A percentile compares a stretch with the other conserved stretches of the same genome.
phyloP scores from a whole-genome alignment of 2,329 filamentous ascomycete species.

The Penicillium sp. region DNA sequence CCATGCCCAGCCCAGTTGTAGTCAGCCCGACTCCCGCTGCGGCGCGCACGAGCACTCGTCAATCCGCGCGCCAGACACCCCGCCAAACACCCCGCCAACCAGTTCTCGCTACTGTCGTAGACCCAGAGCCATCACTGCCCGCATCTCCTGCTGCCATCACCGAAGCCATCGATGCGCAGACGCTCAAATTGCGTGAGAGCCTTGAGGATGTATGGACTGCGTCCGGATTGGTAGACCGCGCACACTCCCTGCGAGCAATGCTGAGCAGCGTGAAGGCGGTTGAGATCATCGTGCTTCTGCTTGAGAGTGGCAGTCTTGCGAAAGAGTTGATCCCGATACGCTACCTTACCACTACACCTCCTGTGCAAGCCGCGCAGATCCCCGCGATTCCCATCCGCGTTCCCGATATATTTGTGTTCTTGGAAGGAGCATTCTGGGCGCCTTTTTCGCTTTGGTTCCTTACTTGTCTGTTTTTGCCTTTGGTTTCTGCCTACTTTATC shows the following conservation, averaged over 20 bases:
- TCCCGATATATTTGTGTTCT: constrained; percentile 75
- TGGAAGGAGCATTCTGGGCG: constrained; percentile 79
- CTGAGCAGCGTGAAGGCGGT: constrained; percentile 69
- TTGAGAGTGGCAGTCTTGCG: constrained; percentile 70
- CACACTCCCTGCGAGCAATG: constrained; percentile 63
- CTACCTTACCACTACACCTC: constrained; percentile 70
- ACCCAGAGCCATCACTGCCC: constrained; percentile 23
- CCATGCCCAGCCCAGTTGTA: background rate
- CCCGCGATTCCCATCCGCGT: constrained; percentile 62
- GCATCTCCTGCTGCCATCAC: constrained; percentile 51
- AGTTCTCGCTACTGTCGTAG: background rate
- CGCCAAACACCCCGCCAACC: background rate
- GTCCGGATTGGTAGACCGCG: constrained; percentile 45
- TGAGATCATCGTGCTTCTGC: constrained; percentile 62
- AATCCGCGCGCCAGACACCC: background rate
- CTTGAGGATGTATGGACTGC: constrained; percentile 35
- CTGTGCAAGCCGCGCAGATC: constrained; percentile 55
- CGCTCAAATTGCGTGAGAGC: constrained; percentile 36
- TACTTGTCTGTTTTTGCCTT: constrained; percentile 69
- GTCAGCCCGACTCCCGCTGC: constrained; percentile 2
- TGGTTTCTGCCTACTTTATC: constrained; percentile 79
- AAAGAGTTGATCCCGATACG: constrained; percentile 67
- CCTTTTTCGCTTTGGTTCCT: constrained; percentile 72
- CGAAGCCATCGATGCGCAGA: constrained; percentile 70
- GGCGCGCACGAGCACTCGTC: background rate